Base-by-base conservation (phyloP, 208 protist species). In the Wallacemonas sp. region DNA sequence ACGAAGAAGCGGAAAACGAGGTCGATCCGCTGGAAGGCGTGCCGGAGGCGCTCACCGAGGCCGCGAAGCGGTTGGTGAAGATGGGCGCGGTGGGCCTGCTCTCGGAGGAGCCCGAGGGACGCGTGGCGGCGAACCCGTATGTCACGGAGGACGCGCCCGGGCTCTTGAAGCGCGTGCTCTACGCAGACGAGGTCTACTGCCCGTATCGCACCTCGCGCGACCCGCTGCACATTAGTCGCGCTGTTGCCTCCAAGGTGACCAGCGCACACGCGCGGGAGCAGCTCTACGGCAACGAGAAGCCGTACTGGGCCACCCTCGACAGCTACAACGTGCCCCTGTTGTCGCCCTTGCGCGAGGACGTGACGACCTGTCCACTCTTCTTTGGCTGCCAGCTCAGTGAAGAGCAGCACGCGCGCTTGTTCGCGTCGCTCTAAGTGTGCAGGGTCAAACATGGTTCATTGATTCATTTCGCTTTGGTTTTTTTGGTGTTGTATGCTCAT, bases 81-180 rank as follows among this genome's bases (percentile, higher is more conserved):
- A 57, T 93, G 1, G 87, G 87, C n/a, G 87, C 84, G 0, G 71
- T 89, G 14, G 79, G 85, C 34, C 68, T 95, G 21, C 77, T 95
- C 8, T 72, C 76, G 1, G 63, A 63, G 16, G 70, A 85, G 43
- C 69, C 79, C 2, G 60, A 47, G 1, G 64, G 61, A 1, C 56
- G 74, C 0, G 36, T 76, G 14, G 52, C 56, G 46, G 36, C 47
- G 19, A 32, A 81, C 0, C 56, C 73, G 26, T 95, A 95, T 68
- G 58, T 82, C 43, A 72, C 82, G 1, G 36, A 46, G 2, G 54
- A 72, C 1, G 74, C 85, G 0, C 86, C 90, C 0, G 76, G 78
- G 0, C 70, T 88, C 1, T 57, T 95, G 38, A 41, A 63, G 5
- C 76, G 83, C 2, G 80, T 77, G 2, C 57, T 92, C 12, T 95